Evolutionary conservation across 1,284 basidiomycete species (phyloP).

Genomic region (Papiliotrema fonsecae): DNA sequence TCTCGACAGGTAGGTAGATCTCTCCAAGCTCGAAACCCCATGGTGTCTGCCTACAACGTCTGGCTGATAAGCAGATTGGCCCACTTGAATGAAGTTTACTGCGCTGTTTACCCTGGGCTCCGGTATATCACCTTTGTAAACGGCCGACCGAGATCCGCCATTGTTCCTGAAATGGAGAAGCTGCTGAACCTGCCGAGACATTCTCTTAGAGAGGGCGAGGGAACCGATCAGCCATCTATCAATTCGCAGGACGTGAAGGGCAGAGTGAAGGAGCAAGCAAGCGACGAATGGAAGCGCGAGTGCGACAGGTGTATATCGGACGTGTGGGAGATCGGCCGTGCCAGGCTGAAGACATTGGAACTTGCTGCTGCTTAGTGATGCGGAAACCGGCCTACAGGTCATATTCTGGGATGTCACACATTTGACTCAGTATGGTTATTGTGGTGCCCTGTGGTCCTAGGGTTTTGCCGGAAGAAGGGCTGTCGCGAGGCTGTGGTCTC

Average conservation of each 20-base stretch:
- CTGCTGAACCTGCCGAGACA: slow-evolving; percentile 32
- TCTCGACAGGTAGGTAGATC: slow-evolving; percentile 30
- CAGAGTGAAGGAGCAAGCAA: slow-evolving; percentile 18
- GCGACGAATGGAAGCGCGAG: slow-evolving; percentile 57
- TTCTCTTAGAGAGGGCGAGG: slow-evolving; percentile 27
- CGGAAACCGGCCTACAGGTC: too few relatives aligned
- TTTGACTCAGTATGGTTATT: too few relatives aligned
- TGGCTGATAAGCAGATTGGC: slow-evolving; percentile 29
- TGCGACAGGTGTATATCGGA: slow-evolving; percentile 66
- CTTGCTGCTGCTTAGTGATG: too few relatives aligned
- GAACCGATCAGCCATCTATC: slow-evolving; percentile 45
- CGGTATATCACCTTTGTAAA: slow-evolving; percentile 89
- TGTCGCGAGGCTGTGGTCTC: too few relatives aligned
- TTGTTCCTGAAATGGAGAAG: slow-evolving; percentile 74
- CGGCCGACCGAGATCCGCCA: slow-evolving; percentile 64
- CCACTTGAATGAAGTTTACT: slow-evolving; percentile 72
- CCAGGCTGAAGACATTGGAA: slow-evolving; percentile 50
- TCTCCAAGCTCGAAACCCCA: not conserved
- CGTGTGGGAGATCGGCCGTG: slow-evolving; percentile 68
- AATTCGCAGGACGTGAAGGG: slow-evolving; percentile 41
- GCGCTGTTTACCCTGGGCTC: slow-evolving; percentile 64
- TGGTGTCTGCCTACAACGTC: too few relatives aligned
- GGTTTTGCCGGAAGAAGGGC: too few relatives aligned
- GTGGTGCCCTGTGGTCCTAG: too few relatives aligned
- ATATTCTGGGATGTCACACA: too few relatives aligned